phyloP scores from a whole-genome alignment of 2,329 filamentous ascomycete species.

The Colletotrichum caudatum region DNA sequence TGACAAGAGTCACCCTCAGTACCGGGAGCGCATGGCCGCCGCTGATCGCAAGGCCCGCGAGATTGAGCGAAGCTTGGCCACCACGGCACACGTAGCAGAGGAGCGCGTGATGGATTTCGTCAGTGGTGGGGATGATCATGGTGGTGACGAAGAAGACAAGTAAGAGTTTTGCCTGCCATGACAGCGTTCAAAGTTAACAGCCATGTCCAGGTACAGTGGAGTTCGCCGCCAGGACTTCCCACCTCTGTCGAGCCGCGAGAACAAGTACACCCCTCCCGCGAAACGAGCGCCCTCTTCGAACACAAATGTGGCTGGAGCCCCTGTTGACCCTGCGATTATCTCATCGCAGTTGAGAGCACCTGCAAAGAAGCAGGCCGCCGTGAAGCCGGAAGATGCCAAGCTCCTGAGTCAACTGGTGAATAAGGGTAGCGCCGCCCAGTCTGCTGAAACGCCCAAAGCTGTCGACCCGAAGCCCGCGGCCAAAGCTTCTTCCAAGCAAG shows the following conservation, averaged over 20 bases:
- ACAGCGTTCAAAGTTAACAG: background rate
- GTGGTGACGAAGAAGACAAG: constrained; percentile 93
- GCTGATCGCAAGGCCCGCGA: constrained; percentile 89
- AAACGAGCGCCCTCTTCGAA: constrained; percentile 82
- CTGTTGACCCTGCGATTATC: constrained; percentile 90
- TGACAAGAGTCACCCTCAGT: constrained; percentile 84
- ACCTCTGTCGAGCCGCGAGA: constrained; percentile 68
- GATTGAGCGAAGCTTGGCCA: constrained; percentile 81
- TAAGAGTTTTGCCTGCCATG: constrained; percentile 55
- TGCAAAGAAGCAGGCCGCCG: constrained; percentile 55
- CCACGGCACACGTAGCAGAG: constrained; percentile 88
- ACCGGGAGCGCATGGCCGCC: constrained; percentile 79
- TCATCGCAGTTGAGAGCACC: constrained; percentile 78
- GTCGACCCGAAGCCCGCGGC: constrained; percentile 27
- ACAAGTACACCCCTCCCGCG: constrained; percentile 92
- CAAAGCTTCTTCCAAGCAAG: constrained; percentile 33
- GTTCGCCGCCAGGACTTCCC: constrained; percentile 83
- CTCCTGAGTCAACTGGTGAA: constrained; percentile 27
- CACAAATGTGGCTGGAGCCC: constrained; percentile 79
- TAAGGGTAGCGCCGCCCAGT: constrained; percentile 21
- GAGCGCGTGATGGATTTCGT: constrained; percentile 81
- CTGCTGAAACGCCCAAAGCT: constrained; percentile 24
- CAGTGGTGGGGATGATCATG: constrained; percentile 71
- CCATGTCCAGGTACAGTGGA: constrained; percentile 81
- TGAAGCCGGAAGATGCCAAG: constrained; percentile 50